Base-by-base conservation (phyloP, 805 yeast genomes). In the Kodamaea jinghongensis region DNA sequence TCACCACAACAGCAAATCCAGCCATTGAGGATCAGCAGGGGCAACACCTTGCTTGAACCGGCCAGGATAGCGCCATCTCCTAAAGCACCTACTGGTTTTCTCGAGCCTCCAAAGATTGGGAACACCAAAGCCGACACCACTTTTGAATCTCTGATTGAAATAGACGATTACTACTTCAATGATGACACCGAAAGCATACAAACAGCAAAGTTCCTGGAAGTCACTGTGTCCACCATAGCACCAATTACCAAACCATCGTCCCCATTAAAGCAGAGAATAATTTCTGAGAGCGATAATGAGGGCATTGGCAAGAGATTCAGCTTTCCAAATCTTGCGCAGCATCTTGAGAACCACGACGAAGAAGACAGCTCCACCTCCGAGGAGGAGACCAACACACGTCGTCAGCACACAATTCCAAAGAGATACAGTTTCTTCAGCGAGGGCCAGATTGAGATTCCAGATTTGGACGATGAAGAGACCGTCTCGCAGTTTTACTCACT, bases 371-470 rank as follows among this genome's bases (percentile, higher is more conserved):
- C 23, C 8, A 6, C 23, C 23, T 5, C 23, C 8, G 23, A 20
- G 8, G 23, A 20, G 8, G 8, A 20, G 7, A 20, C 5, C 8
- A 20, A 20, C 8, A 20, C 7, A 8, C 23, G 23, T 20, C 23
- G 23, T 20, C 23, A 20, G 23, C 8, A 5, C 23, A 23, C 36
- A 14, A 37, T 16, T 13, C 34, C 45, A 2, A 40, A 44, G 16
- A 10, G 47, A 36, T 3, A 44, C 42, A 9, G 23, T 34, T 39
- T 39, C 35, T 28, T 34, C 13, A 28, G 20, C 1, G 40, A 47
- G 11, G 73, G 72, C 4, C 70, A 65, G 37, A 70, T 70, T 14
- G 70, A 67, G 39, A 70, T 70, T 15, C 74, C 75, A 1, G 65
- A 67, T 34, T 51, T 68, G 17, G 52, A 53, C 22, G 63, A 60